Evolutionary conservation across 495 filamentous ascomycete genomes (phyloP), one percentile per base, ranked within the genome.

Genomic region (Lophiostoma macrostomum): DNA sequence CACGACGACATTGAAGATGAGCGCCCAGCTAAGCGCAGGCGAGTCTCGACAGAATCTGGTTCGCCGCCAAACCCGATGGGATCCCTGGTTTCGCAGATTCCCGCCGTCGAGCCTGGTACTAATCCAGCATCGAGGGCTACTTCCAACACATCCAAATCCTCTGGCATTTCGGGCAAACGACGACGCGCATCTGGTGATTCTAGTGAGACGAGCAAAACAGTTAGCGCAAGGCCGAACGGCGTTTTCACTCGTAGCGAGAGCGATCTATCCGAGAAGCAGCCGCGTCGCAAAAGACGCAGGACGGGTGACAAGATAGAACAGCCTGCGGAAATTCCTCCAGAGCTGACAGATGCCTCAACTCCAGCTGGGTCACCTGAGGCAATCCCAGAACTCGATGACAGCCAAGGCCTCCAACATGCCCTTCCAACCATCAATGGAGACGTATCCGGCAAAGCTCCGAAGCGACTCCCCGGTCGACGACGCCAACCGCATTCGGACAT

Each of bases 381-480:
- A n/a, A 44, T 38, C 20, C 47, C 39, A 24, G 60, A 58, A 27
- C 34, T 48, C 25, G 44, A 53, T 5, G 51, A 37, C 45, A 42
- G 14, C 45, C 47, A 57, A 13, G 37, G 40, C 40, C 37, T 61
- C 12, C 53, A 49, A 5, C 35, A 55, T 43, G 53, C 45, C 30
- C 24, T 63, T 16, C 50, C 54, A 12, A 27, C 45, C 22, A 19
- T 56, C 40, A 44, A 50, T 49, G 56, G 58, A 34, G 50, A 56
- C 12, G 58, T 44, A 13, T 41, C 62, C 42, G 52, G 29, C 22
- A 63, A 62, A 34, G 30, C 34, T n/a, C 25, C 50, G 22, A 68
- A 61, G 45, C 63, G 66, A 14, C 54, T 69, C 14, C 67, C 67
- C 18, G 70, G 70, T 55, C 40, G 70, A 16, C 58, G 69, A 34